phyloP scores from a whole-genome alignment of 2,329 filamentous ascomycete genomes.

The Beauveria asiatica region DNA sequence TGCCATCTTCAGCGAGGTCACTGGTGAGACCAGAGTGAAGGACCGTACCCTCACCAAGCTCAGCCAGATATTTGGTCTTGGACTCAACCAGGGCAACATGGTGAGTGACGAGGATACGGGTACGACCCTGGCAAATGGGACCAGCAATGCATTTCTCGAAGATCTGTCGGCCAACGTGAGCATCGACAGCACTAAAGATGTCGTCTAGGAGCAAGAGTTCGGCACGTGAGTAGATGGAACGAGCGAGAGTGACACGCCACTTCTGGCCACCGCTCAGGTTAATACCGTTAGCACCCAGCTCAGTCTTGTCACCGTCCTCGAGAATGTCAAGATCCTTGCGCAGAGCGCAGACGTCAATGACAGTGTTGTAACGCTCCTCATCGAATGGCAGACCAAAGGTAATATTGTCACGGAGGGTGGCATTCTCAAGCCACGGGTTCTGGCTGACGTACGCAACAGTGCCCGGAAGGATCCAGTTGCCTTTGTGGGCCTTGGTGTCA shows the following conservation, averaged over 20 bases:
- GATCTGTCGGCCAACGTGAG: slow-evolving; percentile 70
- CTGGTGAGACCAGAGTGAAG: slow-evolving; percentile 55
- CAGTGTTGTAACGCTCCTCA: slow-evolving; percentile 59
- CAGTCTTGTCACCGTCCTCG: slow-evolving; percentile 66
- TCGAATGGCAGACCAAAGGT: slow-evolving; percentile 66
- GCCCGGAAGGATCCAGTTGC: slow-evolving; percentile 61
- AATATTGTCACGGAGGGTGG: slow-evolving; percentile 69
- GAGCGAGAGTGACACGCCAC: slow-evolving; percentile 72
- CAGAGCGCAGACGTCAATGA: slow-evolving; percentile 64
- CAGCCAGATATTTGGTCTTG: slow-evolving; percentile 64
- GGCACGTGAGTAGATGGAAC: slow-evolving; percentile 71
- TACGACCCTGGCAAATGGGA: slow-evolving; percentile 59
- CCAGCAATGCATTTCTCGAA: slow-evolving; percentile 69
- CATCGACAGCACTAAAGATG: slow-evolving; percentile 75
- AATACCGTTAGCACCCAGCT: slow-evolving; percentile 78
- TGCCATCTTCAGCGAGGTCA: slow-evolving; percentile 52
- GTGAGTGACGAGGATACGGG: slow-evolving; percentile 72
- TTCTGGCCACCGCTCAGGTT: slow-evolving; percentile 78
- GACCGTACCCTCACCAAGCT: slow-evolving; percentile 60
- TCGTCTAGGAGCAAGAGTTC: slow-evolving; percentile 73
- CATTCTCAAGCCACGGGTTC: slow-evolving; percentile 81
- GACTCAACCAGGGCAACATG: slow-evolving; percentile 65
- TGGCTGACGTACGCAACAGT: slow-evolving; percentile 70
- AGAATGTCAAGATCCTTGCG: slow-evolving; percentile 70
- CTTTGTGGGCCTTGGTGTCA: slow-evolving; percentile 52